Evolutionary conservation across 2,329 filamentous ascomycete genomes (phyloP).

Genomic region (Colletotrichum acutatum): DNA sequence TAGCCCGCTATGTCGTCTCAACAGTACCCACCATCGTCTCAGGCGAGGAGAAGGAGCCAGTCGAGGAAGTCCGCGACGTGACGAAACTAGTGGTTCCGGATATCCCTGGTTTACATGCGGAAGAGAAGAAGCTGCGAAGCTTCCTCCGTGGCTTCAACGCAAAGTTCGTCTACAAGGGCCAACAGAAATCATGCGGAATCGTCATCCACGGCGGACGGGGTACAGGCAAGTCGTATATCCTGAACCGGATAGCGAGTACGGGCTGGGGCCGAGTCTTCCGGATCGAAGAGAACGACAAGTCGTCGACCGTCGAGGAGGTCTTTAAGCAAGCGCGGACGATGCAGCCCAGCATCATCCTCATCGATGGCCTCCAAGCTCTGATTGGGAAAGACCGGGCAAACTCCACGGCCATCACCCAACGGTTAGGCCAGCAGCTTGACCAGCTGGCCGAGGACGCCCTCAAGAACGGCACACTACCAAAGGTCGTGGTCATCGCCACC

Average conservation of each 20-base stretch:
- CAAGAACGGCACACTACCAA: constrained; percentile 53
- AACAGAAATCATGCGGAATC: constrained; percentile 64
- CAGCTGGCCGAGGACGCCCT: constrained; percentile 55
- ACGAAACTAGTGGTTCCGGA: constrained; percentile 57
- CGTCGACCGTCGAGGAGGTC: constrained; percentile 69
- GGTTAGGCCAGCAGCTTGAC: constrained; percentile 66
- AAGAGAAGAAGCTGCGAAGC: constrained; percentile 73
- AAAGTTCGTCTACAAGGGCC: constrained; percentile 42
- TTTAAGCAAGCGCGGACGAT: constrained; percentile 76
- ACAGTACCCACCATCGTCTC: constrained; percentile 39
- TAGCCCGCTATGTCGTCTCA: constrained; percentile 56
- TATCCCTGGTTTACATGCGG: constrained; percentile 75
- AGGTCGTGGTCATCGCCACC: constrained; percentile 79
- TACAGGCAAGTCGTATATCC: constrained; percentile 83
- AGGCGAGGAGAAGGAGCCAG: constrained; percentile 11
- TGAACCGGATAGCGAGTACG: constrained; percentile 73
- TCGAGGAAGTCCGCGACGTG: constrained; percentile 26
- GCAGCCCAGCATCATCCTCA: constrained; percentile 81
- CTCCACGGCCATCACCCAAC: constrained; percentile 60
- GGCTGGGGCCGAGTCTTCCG: constrained; percentile 78
- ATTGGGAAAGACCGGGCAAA: constrained; percentile 69
- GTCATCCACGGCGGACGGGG: constrained; percentile 85
- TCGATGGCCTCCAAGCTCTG: constrained; percentile 81
- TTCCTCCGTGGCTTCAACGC: constrained; percentile 69
- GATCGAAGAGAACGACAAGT: constrained; percentile 67